Evolutionary conservation across 148 eudicot species (phyloP).

Genomic region (Agrostemma githago): DNA sequence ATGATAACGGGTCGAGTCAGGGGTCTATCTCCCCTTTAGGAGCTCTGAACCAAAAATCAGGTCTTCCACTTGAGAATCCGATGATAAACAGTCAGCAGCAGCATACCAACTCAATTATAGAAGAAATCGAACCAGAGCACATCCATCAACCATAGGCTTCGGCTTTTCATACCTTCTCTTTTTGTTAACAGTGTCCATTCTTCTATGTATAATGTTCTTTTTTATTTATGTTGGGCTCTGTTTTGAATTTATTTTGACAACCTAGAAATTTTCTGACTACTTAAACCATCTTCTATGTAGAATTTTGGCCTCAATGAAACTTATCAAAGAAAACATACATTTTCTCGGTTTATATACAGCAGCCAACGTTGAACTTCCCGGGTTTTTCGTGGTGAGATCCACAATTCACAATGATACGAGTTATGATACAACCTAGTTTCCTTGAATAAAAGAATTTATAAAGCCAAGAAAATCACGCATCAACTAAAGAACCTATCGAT

Average conservation of each 20-base stretch:
- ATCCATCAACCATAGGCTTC: not conserved
- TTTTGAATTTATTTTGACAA: not conserved
- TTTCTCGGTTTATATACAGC: not conserved
- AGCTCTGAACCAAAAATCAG: not conserved
- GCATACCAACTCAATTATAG: not conserved
- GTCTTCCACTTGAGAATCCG: not conserved
- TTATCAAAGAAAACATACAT: not conserved
- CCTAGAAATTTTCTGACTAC: not conserved
- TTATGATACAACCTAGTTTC: conserved; percentile 12
- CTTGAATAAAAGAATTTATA: conserved; percentile 21
- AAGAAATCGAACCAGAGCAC: conserved; percentile 9
- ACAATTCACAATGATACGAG: not conserved
- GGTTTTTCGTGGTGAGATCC: not conserved
- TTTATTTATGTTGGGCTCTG: not conserved
- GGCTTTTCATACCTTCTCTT: not conserved
- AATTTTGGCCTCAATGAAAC: not conserved
- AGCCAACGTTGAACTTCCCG: not conserved
- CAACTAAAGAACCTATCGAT: conserved; percentile 9
- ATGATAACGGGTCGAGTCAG: conserved; percentile 9
- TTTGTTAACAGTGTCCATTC: not conserved
- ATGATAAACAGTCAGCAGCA: not conserved
- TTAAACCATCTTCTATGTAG: not conserved
- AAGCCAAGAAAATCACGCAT: not conserved
- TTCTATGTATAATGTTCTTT: not conserved
- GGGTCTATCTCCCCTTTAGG: not conserved